Conservation (phyloP, 73 alveolate species). For the Stentor roeselii region DNA sequence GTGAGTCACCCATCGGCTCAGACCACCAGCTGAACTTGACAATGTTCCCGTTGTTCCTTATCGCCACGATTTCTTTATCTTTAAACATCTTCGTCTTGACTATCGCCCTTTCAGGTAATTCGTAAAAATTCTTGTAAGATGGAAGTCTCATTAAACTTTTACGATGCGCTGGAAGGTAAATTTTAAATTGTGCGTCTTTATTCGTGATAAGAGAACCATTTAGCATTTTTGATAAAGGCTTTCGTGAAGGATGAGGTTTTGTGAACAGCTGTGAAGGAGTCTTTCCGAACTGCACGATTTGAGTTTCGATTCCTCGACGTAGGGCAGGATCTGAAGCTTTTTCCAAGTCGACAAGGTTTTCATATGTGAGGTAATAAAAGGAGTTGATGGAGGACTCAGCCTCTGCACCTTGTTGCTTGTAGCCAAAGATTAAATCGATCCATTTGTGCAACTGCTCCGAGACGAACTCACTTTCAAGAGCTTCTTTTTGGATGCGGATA, state of each 20-base stretch:
- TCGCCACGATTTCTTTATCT: conserved; percentile 22
- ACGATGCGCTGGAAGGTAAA: neutral
- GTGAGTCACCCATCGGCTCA: conserved; percentile 14
- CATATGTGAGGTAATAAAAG: conserved; percentile 75
- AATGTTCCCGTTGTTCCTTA: conserved; percentile 13
- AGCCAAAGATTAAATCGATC: conserved; percentile 89
- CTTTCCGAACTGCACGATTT: conserved; percentile 85
- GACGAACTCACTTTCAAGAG: conserved; percentile 80
- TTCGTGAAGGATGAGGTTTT: conserved; percentile 74
- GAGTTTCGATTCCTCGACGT: conserved; percentile 59
- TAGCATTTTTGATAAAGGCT: conserved; percentile 35
- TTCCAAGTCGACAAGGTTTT: conserved; percentile 62
- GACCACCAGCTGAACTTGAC: conserved; percentile 23
- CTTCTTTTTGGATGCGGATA: conserved; percentile 78
- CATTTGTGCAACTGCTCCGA: conserved; percentile 69
- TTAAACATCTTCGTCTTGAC: conserved; percentile 5
- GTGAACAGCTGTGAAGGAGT: conserved; percentile 77
- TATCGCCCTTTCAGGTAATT: neutral
- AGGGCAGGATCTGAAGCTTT: conserved; percentile 45
- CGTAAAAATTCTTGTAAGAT: neutral
- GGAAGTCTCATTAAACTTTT: neutral
- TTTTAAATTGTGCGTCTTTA: conserved; percentile 15
- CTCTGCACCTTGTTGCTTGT: conserved; percentile 78
- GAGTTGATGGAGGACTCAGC: conserved; percentile 71
- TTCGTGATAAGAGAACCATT: conserved; percentile 1